Base-by-base conservation (phyloP, 176 grass and related monocot species). In the Hordeum marinum region DNA sequence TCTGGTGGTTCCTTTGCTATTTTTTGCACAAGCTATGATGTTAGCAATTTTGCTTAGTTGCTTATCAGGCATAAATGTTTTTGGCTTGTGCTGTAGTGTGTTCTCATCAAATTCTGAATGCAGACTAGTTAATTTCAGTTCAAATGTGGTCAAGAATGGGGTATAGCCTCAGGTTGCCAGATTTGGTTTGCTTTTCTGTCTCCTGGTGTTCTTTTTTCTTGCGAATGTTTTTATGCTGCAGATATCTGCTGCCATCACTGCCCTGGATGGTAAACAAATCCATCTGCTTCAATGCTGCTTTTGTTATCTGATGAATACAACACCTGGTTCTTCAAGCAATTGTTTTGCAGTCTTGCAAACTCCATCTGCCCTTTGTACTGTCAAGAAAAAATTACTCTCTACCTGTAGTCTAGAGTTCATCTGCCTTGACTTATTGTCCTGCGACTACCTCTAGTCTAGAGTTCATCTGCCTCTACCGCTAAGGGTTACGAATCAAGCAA, bases 201-300 rank as follows among this genome's bases (percentile, higher is more conserved):
- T 69, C 2, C 3, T 21, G 36, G 68, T 41, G 20, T 70, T 24
- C 2, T 34, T 34, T 70, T 70, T 39, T 41, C 3, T 21, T 76
- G 36, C 3, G 29, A 59, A 54, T 31, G 35, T 68, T 29, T 63
- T 80, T 8, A 39, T 20, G 35, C 73, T 69, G 46, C 62, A 94
- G 87, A 92, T 94, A 50, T 79, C 85, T 81, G 65, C 80, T 92
- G 64, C 50, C 68, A 67, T 74, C 88, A 17, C 90, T 87, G 63
- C 87, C 84, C 11, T 69, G 32, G 18, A 69, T 39, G 34, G 35
- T n/a, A 69, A 39, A 1, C 34, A 39, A 68, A 85, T 92, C 82
- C 82, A 20, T 29, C 4, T 9, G 61, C 57, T 40, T 24, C 78
- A 88, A 32, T n/a, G 31, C 11, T n/a, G 18, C 32, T 74, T 29